Percentiles rank a stretch among this genome's conserved stretches.
Evolutionary conservation across 2,329 filamentous ascomycete species (phyloP).

Genomic region (Botrytis aclada): DNA sequence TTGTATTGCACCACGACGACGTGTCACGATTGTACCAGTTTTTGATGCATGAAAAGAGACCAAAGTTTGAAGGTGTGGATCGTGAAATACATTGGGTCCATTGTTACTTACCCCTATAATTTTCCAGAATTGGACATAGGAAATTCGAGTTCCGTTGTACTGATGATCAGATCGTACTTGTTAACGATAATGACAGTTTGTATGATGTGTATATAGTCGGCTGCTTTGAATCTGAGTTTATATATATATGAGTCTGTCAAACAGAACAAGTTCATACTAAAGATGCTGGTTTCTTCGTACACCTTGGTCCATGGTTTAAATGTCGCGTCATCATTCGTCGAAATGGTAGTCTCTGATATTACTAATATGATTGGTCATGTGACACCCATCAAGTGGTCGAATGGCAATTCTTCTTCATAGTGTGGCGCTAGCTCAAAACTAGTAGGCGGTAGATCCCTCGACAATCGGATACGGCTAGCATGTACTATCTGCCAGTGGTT

Average conservation of each 20-base stretch:
- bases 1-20: background rate
- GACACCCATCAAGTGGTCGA: background rate
- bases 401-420: background rate
- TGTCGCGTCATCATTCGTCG: background rate
- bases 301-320: background rate
- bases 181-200: background rate
- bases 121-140: background rate
- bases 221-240: too few species aligned
- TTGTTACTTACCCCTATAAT: background rate
- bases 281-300: background rate
- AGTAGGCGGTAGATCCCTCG: background rate
- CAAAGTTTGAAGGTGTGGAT: background rate
- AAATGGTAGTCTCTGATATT: background rate
- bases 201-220: background rate
- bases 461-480: background rate
- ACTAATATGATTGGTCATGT: background rate
- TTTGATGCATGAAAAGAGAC: background rate
- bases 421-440: background rate
- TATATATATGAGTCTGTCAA: background rate
- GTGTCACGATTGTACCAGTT: background rate
- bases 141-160: background rate
- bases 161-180: background rate
- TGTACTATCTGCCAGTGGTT: background rate
- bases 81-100: background rate
- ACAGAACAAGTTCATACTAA: background rate